Evolutionary conservation across 768 basidiomycete genomes (phyloP).

Genomic region (Collybiopsis luxurians): DNA sequence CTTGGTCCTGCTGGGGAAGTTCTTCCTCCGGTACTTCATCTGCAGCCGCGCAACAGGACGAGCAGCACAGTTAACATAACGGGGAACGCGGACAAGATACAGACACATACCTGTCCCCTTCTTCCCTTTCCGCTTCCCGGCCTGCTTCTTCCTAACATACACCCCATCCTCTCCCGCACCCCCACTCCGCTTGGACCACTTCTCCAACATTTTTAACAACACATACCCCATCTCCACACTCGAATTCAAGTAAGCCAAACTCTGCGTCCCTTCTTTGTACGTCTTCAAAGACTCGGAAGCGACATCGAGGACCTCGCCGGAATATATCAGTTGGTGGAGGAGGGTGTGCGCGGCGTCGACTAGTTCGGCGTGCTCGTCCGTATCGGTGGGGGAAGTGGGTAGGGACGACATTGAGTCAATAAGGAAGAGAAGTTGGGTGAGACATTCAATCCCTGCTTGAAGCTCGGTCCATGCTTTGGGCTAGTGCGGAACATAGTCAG

Average conservation of each 20-base stretch:
- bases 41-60: slow-evolving; percentile 33
- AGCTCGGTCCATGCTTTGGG: slow-evolving; percentile 94
- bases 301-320: slow-evolving; percentile 90
- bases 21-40: slow-evolving; percentile 73
- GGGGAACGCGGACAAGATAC: slow-evolving; percentile 22
- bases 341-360: slow-evolving; percentile 77
- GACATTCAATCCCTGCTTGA: slow-evolving; percentile 90
- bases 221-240: slow-evolving; percentile 82
- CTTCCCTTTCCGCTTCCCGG: slow-evolving; percentile 48
- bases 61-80: slow-evolving; percentile 4
- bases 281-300: slow-evolving; percentile 71
- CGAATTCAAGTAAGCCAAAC: slow-evolving; percentile 80
- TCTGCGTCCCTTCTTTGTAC: slow-evolving; percentile 81
- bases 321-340: slow-evolving; percentile 91
- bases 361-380: slow-evolving; percentile 39
- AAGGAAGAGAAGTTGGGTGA: slow-evolving; percentile 87
- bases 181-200: slow-evolving; percentile 71
- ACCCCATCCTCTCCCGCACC: slow-evolving; percentile 51
- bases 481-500: slow-evolving; percentile 35
- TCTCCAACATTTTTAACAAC: slow-evolving; percentile 87
- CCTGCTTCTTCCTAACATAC: slow-evolving; percentile 70
- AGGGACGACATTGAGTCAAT: slow-evolving; percentile 79
- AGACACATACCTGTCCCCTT: slow-evolving; percentile 29
- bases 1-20: slow-evolving; percentile 57
- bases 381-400: slow-evolving; percentile 21